phyloP scores from a whole-genome alignment of 2,329 filamentous ascomycete species.

The Fusarium beomiforme region DNA sequence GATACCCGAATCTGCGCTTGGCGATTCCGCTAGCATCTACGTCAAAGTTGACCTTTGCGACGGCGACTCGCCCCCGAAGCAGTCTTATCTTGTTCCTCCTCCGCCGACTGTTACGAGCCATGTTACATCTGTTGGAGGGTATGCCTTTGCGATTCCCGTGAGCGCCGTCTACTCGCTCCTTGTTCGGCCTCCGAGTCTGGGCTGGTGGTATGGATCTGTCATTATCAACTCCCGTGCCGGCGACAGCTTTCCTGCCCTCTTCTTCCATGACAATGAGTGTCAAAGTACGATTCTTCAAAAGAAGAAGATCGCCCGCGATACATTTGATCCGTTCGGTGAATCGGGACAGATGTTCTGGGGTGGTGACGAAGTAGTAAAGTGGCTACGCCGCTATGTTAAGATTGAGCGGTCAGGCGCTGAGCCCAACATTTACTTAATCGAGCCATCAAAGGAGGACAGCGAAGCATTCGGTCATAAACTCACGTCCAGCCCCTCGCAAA shows the following conservation, averaged over 20 bases:
- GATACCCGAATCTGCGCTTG: conserved; percentile 89
- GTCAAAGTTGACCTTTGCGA: conserved; percentile 94
- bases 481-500: conserved; percentile 49
- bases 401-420: conserved; percentile 88
- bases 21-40: conserved; percentile 87
- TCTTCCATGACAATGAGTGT: conserved; percentile 98
- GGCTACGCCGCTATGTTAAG: conserved; percentile 84
- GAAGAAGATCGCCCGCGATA: conserved; percentile 84
- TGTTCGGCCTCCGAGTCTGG: conserved; percentile 89
- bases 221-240: conserved; percentile 92
- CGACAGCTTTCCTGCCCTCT: conserved; percentile 93
- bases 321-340: conserved; percentile 89
- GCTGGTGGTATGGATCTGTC: conserved; percentile 98
- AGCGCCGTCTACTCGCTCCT: conserved; percentile 91
- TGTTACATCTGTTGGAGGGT: conserved; percentile 76
- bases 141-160: conserved; percentile 91
- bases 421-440: conserved; percentile 89
- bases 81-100: conserved; percentile 90
- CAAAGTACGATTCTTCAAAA: conserved; percentile 95
- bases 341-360: conserved; percentile 95
- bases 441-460: conserved; percentile 86
- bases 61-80: conserved; percentile 80
- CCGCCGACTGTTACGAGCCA: conserved; percentile 87
- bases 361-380: conserved; percentile 91
- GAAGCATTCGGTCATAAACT: conserved; percentile 78